Conservation (phyloP, 2,329 filamentous ascomycete genomes). For the Verticillium klebahnii region DNA sequence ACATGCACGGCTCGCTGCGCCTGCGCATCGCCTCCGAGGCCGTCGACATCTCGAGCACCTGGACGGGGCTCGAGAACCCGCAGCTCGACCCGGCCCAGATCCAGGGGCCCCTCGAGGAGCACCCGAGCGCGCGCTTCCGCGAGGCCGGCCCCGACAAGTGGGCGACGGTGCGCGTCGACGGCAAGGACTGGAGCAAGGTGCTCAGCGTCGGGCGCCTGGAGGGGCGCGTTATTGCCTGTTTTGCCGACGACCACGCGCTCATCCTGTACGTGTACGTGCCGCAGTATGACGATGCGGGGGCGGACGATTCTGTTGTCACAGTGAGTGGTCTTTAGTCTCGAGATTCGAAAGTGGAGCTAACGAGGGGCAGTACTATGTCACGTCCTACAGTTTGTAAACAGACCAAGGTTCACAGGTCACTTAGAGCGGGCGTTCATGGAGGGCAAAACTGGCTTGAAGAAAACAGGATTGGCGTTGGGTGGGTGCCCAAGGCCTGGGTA, state of each 20-base stretch:
- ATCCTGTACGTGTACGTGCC: constrained; percentile 80
- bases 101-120: constrained; percentile 66
- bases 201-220: constrained; percentile 86
- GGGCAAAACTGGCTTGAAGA: not conserved
- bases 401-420: not conserved
- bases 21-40: constrained; percentile 79
- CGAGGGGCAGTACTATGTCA: constrained; percentile 29
- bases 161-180: constrained; percentile 88
- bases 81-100: constrained; percentile 77
- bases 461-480: not conserved
- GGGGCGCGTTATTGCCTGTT: constrained; percentile 88
- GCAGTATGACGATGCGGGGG: constrained; percentile 59
- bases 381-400: constrained; percentile 27
- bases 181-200: constrained; percentile 91
- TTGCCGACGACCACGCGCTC: constrained; percentile 73
- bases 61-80: constrained; percentile 83
- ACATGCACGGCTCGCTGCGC: constrained; percentile 86
- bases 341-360: constrained; percentile 3
- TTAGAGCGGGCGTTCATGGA: not conserved
- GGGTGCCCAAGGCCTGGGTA: not conserved
- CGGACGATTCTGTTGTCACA: constrained; percentile 71
- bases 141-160: constrained; percentile 75
- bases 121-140: constrained; percentile 77
- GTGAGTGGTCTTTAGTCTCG: constrained; percentile 38
- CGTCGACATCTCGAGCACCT: constrained; percentile 78